Base-by-base conservation (phyloP, 2,329 filamentous ascomycete species). In the Fusarium liriodendri region DNA sequence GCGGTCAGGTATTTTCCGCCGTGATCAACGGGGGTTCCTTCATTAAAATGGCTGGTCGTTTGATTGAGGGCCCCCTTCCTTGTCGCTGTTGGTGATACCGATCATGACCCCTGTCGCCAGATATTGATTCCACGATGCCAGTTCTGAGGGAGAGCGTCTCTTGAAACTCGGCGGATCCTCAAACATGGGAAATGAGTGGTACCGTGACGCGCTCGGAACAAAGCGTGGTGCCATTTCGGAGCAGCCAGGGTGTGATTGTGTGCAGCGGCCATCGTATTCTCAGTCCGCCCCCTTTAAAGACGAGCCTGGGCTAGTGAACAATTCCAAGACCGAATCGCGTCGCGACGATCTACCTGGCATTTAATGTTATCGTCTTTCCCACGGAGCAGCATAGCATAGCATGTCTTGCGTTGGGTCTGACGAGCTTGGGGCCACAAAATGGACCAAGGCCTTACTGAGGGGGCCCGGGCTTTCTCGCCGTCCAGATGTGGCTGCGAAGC, bases 401-500 rank as follows among this genome's bases (percentile, higher is more conserved):
- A 58, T 60, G 40, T 54, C 50, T 61, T 52, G 50, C 58, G 38
- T 38, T 66, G 29, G 27, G 40, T 62, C 66, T 47, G 37, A 55
- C 42, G 47, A 72, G 54, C 61, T 58, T 60, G 37, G 33, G 58
- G 47, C 47, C 55, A 29, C 33, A 22, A 42, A 58, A 45, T 62
- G 47, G 35, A 63, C 35, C 50, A 33, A 27, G 40, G 18, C 25
- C 18, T 78, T 77, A 78, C 71, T 78, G 72, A 33, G 67, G 70
- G 50, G 67, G 68, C 10, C 68, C 70, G 40, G 78, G 78, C 70
- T 72, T 78, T 70, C 73, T 75, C 18, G 76, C 77, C 25, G 76
- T 79, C 75, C 77, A 79, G n/a, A 79, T 66, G 67, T 79, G 58
- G 37, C 78, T 79, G 52, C 13, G n/a, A 47, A 33, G 42, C 35